These are phyloP conservation scores for Cucumis cinereus DNA, from an alignment of 306 rosid species.

Conservation along the genomic window DNA sequence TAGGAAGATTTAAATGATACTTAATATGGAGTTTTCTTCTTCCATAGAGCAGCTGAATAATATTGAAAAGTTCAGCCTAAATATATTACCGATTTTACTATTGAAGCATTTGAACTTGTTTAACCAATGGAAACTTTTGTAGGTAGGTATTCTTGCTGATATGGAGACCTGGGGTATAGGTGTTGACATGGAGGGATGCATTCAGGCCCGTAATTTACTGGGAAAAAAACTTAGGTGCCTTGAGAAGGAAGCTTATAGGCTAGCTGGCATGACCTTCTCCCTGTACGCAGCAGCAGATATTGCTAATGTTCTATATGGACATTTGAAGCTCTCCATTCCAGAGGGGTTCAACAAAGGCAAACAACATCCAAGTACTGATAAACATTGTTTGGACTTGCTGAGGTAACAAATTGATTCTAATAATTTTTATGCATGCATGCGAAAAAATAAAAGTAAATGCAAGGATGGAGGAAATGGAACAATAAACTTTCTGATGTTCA, in stretches of 20 bases:
- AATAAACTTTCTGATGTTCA: background rate
- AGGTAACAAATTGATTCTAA: slow-evolving; percentile 37
- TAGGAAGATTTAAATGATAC: background rate
- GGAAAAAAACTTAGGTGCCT: slow-evolving; percentile 60
- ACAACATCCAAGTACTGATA: slow-evolving; percentile 83
- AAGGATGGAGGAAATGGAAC: background rate
- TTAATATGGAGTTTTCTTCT: background rate
- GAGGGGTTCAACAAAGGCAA: slow-evolving; percentile 63
- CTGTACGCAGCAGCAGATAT: slow-evolving; percentile 72
- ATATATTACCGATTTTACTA: background rate
- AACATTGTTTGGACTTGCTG: slow-evolving; percentile 76
- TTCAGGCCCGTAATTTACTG: slow-evolving; percentile 70
- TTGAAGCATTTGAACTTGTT: slow-evolving; percentile 4
- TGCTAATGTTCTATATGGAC: slow-evolving; percentile 65
- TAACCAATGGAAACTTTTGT: slow-evolving; percentile 13
- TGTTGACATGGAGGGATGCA: slow-evolving; percentile 83
- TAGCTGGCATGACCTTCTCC: slow-evolving; percentile 80
- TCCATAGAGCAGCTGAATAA: background rate
- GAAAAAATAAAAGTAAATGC: background rate
- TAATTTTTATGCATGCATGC: slow-evolving; percentile 4
- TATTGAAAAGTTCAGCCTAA: background rate
- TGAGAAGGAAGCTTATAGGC: slow-evolving; percentile 80
- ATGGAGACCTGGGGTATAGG: slow-evolving; percentile 97
- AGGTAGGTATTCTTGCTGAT: slow-evolving; percentile 91
- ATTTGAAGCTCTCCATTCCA: slow-evolving; percentile 77